phyloP scores from a whole-genome alignment of 2,329 filamentous ascomycete genomes.

The Hymenoscyphus fraxineus region DNA sequence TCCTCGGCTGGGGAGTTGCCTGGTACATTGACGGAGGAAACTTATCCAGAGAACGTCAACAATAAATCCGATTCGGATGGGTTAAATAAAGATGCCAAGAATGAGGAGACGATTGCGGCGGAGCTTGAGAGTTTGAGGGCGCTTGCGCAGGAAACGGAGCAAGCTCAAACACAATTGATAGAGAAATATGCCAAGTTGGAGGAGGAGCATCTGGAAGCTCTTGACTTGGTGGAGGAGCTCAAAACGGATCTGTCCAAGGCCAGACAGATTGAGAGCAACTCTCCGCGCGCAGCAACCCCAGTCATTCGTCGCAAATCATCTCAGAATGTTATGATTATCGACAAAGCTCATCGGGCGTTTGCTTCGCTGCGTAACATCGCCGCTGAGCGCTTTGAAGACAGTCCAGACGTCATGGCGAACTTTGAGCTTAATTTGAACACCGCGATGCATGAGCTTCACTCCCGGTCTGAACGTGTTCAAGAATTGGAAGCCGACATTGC shows the following conservation, averaged over 20 bases:
- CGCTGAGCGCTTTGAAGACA: slow-evolving; percentile 74
- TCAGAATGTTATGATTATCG: slow-evolving; percentile 80
- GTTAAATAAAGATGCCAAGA: slow-evolving; percentile 34
- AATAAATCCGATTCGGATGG: slow-evolving; percentile 32
- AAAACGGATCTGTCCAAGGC: slow-evolving; percentile 81
- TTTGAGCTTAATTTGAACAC: slow-evolving; percentile 90
- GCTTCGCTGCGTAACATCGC: slow-evolving; percentile 86
- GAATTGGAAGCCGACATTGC: slow-evolving; percentile 82
- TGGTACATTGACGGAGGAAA: slow-evolving; percentile 55
- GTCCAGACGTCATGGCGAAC: slow-evolving; percentile 82
- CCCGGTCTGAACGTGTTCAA: slow-evolving; percentile 82
- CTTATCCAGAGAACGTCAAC: slow-evolving; percentile 53
- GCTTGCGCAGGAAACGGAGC: slow-evolving; percentile 72
- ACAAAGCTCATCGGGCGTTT: slow-evolving; percentile 88
- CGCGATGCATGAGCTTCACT: slow-evolving; percentile 87
- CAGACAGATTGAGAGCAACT: slow-evolving; percentile 50
- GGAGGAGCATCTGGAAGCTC: slow-evolving; percentile 72
- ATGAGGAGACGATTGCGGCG: slow-evolving; percentile 46
- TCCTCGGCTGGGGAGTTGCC: slow-evolving; percentile 80
- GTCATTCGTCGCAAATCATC: slow-evolving; percentile 91
- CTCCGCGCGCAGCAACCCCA: slow-evolving; percentile 64
- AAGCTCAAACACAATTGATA: slow-evolving; percentile 67
- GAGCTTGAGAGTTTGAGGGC: slow-evolving; percentile 70
- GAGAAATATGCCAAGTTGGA: slow-evolving; percentile 81
- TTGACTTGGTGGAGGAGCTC: slow-evolving; percentile 85